phyloP scores from a whole-genome alignment of 2,329 filamentous ascomycete genomes.

The Capronia coronata region DNA sequence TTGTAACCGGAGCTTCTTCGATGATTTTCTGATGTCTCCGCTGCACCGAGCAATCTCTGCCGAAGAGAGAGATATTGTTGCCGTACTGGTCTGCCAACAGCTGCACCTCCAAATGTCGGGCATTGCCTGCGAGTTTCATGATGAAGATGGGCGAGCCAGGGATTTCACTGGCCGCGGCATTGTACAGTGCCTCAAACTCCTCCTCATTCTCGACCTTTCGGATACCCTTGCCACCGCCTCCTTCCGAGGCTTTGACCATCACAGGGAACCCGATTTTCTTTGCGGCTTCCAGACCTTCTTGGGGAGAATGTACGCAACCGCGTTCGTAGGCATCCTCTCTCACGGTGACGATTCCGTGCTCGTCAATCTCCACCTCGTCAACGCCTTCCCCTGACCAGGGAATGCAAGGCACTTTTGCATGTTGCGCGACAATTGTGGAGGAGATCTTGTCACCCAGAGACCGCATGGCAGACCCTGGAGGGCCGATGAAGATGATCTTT shows the following conservation, averaged over 20 bases:
- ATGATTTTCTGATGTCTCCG: conserved; percentile 99
- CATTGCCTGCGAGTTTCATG: conserved; percentile 98
- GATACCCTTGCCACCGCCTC: conserved; percentile 98
- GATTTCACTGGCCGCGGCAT: conserved; percentile 93
- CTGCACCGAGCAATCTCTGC: conserved; percentile 97
- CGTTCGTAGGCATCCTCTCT: conserved; percentile 76
- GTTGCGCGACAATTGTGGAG: conserved; percentile 97
- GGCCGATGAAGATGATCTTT: conserved; percentile 98
- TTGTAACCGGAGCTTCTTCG: conserved; percentile 95
- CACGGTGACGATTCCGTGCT: conserved; percentile 85
- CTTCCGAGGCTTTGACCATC: conserved; percentile 99
- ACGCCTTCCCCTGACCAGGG: conserved; percentile 98
- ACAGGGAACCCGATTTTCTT: conserved; percentile 93
- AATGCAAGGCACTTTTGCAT: conserved; percentile 92
- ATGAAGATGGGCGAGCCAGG: conserved; percentile 99
- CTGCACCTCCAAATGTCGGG: conserved; percentile 94
- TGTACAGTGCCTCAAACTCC: conserved; percentile 80
- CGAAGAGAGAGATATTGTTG: conserved; percentile 98
- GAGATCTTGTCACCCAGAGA: conserved; percentile 99
- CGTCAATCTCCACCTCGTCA: conserved; percentile 69
- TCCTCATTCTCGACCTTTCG: conserved; percentile 85
- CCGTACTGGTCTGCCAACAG: conserved; percentile 97
- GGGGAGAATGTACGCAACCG: conserved; percentile 81
- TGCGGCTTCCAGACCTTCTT: conserved; percentile 83
- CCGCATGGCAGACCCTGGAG: conserved; percentile 95